Conservation (phyloP, 2,329 filamentous ascomycete genomes). For the Pseudofabraea citricarpa region DNA sequence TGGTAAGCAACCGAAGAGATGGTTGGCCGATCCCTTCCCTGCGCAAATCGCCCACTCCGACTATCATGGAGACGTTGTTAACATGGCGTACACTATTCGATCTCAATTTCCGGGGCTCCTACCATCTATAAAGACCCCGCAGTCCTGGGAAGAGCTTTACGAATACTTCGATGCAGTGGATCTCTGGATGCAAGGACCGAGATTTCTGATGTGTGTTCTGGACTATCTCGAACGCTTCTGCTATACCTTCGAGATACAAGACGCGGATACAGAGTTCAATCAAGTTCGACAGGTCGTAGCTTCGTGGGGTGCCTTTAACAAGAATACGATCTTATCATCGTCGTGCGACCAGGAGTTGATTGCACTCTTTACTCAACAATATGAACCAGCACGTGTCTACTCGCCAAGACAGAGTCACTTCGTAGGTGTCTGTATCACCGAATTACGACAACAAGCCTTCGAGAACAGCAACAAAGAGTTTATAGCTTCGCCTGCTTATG, state of each 20-base stretch:
- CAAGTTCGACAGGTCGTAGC: background rate
- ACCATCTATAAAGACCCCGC: background rate
- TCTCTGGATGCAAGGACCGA: background rate
- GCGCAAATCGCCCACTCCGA: background rate
- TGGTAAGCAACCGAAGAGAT: background rate
- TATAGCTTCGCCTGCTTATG: too few relatives aligned
- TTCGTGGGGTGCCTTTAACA: background rate
- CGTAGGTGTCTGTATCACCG: too few relatives aligned
- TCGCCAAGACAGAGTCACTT: too few relatives aligned
- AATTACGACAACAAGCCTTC: too few relatives aligned
- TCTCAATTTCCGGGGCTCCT: background rate
- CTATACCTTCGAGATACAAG: background rate
- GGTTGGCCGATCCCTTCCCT: conserved; percentile 4
- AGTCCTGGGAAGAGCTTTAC: background rate
- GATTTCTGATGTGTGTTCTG: background rate
- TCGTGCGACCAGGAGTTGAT: background rate
- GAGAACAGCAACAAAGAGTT: too few relatives aligned
- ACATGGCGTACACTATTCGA: background rate
- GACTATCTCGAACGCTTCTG: background rate
- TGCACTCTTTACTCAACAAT: background rate
- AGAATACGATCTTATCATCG: background rate
- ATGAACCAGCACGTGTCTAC: too few relatives aligned
- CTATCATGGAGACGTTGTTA: background rate
- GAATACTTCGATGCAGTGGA: background rate
- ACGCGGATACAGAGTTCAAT: background rate